These are phyloP conservation scores for Microdochium nivale DNA, from an alignment of 2,329 filamentous ascomycete genomes.

Conservation along the genomic window DNA sequence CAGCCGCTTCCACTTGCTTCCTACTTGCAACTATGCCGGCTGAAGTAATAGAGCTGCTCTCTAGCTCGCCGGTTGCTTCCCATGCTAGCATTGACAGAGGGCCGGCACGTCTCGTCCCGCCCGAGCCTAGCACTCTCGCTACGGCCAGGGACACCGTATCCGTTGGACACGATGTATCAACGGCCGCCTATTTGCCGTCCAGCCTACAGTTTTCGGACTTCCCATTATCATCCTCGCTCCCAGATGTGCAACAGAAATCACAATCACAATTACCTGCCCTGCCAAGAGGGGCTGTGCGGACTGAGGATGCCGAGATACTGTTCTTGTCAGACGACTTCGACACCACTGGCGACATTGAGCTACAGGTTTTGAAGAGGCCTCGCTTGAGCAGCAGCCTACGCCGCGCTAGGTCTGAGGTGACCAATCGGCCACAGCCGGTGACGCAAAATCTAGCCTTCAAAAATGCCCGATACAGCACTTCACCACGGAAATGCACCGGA, in stretches of 20 bases:
- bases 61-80: constrained; percentile 4
- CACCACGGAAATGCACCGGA: constrained; percentile 7
- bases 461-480: constrained; percentile 14
- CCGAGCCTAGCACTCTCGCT: background rate
- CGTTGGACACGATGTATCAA: background rate
- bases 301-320: constrained; percentile 16
- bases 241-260: background rate
- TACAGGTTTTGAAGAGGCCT: constrained; percentile 13
- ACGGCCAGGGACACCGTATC: background rate
- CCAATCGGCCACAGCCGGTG: background rate
- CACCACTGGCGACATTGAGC: constrained; percentile 26
- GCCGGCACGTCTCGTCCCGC: background rate
- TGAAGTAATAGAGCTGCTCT: constrained; percentile 9
- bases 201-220: background rate
- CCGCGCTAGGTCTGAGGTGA: background rate
- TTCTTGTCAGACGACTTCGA: constrained; percentile 33
- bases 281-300: background rate
- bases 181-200: background rate
- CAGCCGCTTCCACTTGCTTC: no score
- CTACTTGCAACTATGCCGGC: constrained; percentile 2
- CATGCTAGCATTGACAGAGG: background rate
- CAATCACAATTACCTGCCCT: background rate
- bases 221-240: background rate
- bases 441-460: background rate
- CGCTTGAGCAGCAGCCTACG: constrained; percentile 2